Evolutionary conservation across 2,329 filamentous ascomycete species (phyloP).

Genomic region (Lasiodiplodia hormozganensis): DNA sequence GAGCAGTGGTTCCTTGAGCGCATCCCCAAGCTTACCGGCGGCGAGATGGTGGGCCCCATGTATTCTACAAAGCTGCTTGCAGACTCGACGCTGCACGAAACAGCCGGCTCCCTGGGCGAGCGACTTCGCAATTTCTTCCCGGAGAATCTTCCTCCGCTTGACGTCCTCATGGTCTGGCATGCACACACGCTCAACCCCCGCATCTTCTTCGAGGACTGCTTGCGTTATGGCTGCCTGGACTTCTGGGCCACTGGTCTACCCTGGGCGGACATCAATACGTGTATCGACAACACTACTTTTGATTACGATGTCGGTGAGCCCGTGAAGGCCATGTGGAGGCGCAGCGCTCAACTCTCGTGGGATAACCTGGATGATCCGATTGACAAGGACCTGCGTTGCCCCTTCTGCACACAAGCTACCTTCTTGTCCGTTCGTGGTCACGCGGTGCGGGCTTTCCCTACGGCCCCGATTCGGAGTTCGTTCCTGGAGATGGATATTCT

Average conservation of each 20-base stretch:
- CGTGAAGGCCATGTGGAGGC: constrained; percentile 57
- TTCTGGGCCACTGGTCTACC: constrained; percentile 71
- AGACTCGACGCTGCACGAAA: not conserved
- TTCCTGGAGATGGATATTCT: constrained; percentile 64
- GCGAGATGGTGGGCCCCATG: not conserved
- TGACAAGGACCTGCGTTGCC: constrained; percentile 62
- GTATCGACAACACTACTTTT: constrained; percentile 65
- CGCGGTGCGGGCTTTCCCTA: not conserved
- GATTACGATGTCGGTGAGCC: constrained; percentile 59
- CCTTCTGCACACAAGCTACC: constrained; percentile 53
- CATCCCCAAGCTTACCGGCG: constrained; percentile 11
- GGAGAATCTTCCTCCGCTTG: constrained; percentile 47
- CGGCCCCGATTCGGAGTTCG: not conserved
- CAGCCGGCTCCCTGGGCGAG: not conserved
- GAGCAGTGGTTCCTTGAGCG: constrained; percentile 65
- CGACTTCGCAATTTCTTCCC: constrained; percentile 4
- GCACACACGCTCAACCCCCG: constrained; percentile 79
- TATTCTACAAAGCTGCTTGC: not conserved
- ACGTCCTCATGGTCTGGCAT: constrained; percentile 83
- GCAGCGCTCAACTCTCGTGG: constrained; percentile 62
- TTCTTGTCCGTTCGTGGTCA: constrained; percentile 60
- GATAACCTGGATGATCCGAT: constrained; percentile 62
- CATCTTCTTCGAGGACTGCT: constrained; percentile 75
- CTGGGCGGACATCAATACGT: constrained; percentile 65
- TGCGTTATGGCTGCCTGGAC: constrained; percentile 63